A percentile compares a stretch with the other conserved stretches of the same genome.
phyloP scores from a whole-genome alignment of 179 eudicot genomes.

The Spergularia azorica region DNA sequence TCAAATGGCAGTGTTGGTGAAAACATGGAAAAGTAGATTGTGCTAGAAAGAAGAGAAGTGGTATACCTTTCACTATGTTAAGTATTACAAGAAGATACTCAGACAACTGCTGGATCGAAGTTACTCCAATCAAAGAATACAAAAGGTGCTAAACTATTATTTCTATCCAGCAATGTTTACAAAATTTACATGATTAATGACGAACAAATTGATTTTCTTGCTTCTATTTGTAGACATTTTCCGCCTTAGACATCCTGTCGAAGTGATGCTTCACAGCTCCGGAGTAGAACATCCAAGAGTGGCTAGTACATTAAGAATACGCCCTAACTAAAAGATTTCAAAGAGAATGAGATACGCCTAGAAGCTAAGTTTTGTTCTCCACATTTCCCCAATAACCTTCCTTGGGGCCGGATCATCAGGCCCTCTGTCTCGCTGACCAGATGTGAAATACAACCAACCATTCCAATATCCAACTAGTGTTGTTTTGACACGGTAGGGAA shows the following conservation, averaged over 20 bases:
- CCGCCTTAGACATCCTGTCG: background rate
- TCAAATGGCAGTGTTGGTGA: background rate
- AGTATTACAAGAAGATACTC: background rate
- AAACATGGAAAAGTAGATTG: background rate
- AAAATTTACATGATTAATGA: slow-evolving; percentile 14
- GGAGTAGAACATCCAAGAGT: slow-evolving; percentile 11
- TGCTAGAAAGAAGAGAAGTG: background rate
- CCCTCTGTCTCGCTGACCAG: slow-evolving; percentile 94
- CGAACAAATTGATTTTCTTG: slow-evolving; percentile 18
- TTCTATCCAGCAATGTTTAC: slow-evolving; percentile 19
- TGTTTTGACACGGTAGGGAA: slow-evolving; percentile 92
- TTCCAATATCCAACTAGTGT: slow-evolving; percentile 87
- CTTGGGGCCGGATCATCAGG: slow-evolving; percentile 88
- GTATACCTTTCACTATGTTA: background rate
- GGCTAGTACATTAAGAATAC: slow-evolving; percentile 21
- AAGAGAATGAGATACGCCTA: slow-evolving; percentile 18
- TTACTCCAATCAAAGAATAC: slow-evolving; percentile 2
- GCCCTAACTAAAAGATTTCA: slow-evolving; percentile 7
- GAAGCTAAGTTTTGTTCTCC: slow-evolving; percentile 85
- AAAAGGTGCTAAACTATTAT: background rate
- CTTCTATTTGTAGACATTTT: background rate
- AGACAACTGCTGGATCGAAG: background rate
- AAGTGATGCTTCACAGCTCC: slow-evolving; percentile 2
- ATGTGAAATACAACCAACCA: slow-evolving; percentile 89
- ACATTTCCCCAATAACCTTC: slow-evolving; percentile 88